phyloP scores from a whole-genome alignment of 441 rosid genomes.

The Jatropha multifida region DNA sequence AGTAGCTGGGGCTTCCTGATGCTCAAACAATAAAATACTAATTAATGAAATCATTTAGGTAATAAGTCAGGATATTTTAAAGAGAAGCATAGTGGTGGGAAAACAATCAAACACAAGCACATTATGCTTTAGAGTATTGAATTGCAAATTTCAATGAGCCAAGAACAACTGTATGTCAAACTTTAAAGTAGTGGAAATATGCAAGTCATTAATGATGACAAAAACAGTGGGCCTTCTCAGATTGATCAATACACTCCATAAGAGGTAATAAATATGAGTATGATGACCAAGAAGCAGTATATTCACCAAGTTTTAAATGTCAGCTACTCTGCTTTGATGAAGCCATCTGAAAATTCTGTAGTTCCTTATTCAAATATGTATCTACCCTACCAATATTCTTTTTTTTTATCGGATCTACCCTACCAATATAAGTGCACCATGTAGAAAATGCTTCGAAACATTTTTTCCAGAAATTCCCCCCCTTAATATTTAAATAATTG shows the following conservation, averaged over 20 bases:
- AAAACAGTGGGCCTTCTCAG: not conserved
- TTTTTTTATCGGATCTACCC: too few species aligned
- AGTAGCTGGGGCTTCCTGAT: slow-evolving; percentile 75
- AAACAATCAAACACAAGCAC: not conserved
- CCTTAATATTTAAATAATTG: too few species aligned
- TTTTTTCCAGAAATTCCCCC: not conserved
- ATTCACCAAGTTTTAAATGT: not conserved
- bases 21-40: slow-evolving; percentile 19
- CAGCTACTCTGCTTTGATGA: not conserved
- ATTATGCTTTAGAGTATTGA: not conserved
- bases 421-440: too few species aligned
- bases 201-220: not conserved
- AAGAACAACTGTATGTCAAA: not conserved
- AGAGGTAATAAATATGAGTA: not conserved
- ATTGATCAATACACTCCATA: not conserved
- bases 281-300: not conserved
- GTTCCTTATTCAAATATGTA: too few species aligned
- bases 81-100: not conserved
- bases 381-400: too few species aligned
- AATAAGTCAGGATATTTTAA: not conserved
- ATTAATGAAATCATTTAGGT: slow-evolving; percentile 12
- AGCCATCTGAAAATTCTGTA: not conserved
- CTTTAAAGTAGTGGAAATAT: not conserved
- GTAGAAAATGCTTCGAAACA: not conserved
- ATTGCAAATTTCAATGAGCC: not conserved